Percentiles rank a stretch among this genome's conserved stretches.
phyloP scores from a whole-genome alignment of 805 yeast species.

The Myxozyma nipponensis region DNA sequence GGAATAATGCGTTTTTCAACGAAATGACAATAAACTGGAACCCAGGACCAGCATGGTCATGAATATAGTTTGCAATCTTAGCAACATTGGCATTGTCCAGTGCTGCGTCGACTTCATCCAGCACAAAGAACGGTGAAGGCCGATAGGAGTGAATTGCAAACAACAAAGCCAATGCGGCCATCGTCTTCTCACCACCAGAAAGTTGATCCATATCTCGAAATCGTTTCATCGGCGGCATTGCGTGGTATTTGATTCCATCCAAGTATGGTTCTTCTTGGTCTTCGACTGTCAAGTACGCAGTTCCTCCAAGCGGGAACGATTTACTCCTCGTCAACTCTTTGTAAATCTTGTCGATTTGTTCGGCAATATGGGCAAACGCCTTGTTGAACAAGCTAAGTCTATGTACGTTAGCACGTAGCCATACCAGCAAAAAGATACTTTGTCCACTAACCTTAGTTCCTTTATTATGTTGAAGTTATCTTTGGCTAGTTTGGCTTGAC shows the following conservation, averaged over 20 bases:
- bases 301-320: constrained; percentile 79
- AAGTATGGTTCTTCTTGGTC: constrained; percentile 86
- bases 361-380: constrained; percentile 74
- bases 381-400: constrained; percentile 53
- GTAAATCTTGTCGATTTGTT: constrained; percentile 68
- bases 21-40: constrained; percentile 93
- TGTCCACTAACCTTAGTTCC: constrained; percentile 44
- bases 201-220: constrained; percentile 87
- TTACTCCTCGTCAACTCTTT: constrained; percentile 76
- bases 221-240: constrained; percentile 94
- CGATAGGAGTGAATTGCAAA: constrained; percentile 88
- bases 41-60: constrained; percentile 65
- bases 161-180: constrained; percentile 89
- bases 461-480: constrained; percentile 59
- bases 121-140: constrained; percentile 92
- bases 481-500: constrained; percentile 52
- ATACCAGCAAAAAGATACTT: not conserved
- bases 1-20: constrained; percentile 80
- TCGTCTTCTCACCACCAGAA: constrained; percentile 95
- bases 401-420: constrained; percentile 2
- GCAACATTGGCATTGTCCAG: constrained; percentile 84
- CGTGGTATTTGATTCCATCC: constrained; percentile 82
- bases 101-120: constrained; percentile 98
- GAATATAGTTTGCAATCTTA: constrained; percentile 81
- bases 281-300: constrained; percentile 83